These are phyloP conservation scores for Polytolypa hystricis DNA, from an alignment of 2,329 filamentous ascomycete genomes.

Conservation along the genomic window DNA sequence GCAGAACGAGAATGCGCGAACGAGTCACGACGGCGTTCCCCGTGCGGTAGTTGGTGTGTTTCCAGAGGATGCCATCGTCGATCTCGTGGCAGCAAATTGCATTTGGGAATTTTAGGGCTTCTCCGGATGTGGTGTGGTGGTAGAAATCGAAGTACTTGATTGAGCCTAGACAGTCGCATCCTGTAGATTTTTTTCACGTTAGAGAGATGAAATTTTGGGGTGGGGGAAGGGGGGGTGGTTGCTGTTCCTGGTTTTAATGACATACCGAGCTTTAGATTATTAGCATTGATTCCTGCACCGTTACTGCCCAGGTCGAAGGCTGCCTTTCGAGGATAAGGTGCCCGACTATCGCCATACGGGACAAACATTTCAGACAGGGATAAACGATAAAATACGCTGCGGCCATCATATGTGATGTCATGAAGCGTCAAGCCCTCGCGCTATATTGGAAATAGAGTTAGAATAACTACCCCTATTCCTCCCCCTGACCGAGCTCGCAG, in stretches of 20 bases:
- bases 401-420: slow-evolving; percentile 55
- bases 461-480: not conserved
- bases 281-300: slow-evolving; percentile 55
- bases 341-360: slow-evolving; percentile 55
- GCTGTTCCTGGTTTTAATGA: not conserved
- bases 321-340: slow-evolving; percentile 57
- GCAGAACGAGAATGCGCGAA: slow-evolving; percentile 51
- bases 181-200: slow-evolving; percentile 1
- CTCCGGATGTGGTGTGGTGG: slow-evolving; percentile 43
- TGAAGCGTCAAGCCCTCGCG: slow-evolving; percentile 61
- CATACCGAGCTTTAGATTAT: slow-evolving; percentile 52
- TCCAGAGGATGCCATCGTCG: slow-evolving; percentile 55
- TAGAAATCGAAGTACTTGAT: slow-evolving; percentile 56
- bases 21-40: slow-evolving; percentile 50
- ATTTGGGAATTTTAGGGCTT: slow-evolving; percentile 46
- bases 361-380: slow-evolving; percentile 60
- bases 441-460: slow-evolving; percentile 42
- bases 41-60: slow-evolving; percentile 58
- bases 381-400: slow-evolving; percentile 55
- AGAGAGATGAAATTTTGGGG: not conserved
- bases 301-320: slow-evolving; percentile 64
- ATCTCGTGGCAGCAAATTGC: slow-evolving; percentile 57
- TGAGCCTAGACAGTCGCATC: slow-evolving; percentile 44
- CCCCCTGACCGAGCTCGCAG: not conserved
- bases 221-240: not conserved